Evolutionary conservation across 108 stramenopile species (phyloP).

Genomic region (Poteriospumella lacustris): DNA sequence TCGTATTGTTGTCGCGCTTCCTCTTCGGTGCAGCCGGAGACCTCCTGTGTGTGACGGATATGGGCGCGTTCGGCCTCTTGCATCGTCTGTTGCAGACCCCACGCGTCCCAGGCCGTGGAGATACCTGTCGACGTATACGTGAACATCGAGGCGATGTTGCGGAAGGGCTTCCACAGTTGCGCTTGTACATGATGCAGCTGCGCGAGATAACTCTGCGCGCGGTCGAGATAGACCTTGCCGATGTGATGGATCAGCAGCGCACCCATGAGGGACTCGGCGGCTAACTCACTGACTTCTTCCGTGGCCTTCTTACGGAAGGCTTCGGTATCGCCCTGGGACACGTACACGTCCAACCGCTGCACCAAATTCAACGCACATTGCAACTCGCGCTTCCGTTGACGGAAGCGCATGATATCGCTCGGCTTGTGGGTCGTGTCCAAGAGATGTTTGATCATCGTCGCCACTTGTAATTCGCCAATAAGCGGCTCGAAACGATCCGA

Average conservation of each 20-base stretch:
- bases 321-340: background rate
- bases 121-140: no score
- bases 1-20: background rate
- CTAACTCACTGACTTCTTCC: background rate
- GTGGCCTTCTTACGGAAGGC: background rate
- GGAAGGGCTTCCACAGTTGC: no score
- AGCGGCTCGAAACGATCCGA: conserved; percentile 31
- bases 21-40: background rate
- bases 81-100: no score
- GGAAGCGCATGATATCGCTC: background rate
- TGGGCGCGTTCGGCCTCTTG: no score
- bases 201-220: background rate
- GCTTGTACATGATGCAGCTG: background rate
- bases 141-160: no score
- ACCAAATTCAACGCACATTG: conserved; percentile 1
- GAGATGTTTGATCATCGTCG: background rate
- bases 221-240: background rate
- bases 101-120: no score
- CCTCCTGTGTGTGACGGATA: conserved; percentile 17
- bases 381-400: background rate
- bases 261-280: background rate
- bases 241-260: background rate
- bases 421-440: background rate
- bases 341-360: background rate
- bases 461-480: conserved; percentile 32